Base-by-base conservation (phyloP, 2,329 filamentous ascomycete species). In the Helicocarpus griseus region DNA sequence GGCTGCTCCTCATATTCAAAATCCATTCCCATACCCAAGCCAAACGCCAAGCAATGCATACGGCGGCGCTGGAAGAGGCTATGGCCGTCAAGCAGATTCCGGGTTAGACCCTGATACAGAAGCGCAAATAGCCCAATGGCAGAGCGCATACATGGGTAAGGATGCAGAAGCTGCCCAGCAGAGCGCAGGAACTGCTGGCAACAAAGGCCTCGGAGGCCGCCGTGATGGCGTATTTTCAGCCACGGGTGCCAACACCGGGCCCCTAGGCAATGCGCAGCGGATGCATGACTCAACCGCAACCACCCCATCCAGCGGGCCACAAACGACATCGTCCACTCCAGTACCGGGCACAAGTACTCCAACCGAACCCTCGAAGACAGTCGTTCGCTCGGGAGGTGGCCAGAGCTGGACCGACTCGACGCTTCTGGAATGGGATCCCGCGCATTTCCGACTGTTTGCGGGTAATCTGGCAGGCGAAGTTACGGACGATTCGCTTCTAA, bases 381-480 rank as follows among this genome's bases (percentile, higher is more conserved):
- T 98, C 0, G 77, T 89, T 46, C 86, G 93, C 36, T 80, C 86
- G 55, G 93, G 91, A 48, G 93, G 93, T 55, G 93, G 93, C 51
- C 88, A 95, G 73, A 86, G 82, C 53, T 98, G 93, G 93, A 85
- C 86, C 22, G 93, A 98, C 66, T 78, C 87, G 52, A 80, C 86
- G 0, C 80, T 98, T 3, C 79, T 97, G 2, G 93, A 97, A 67
- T 98, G 93, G 93, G 90, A 97, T 64, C 91, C 91, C 1, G 81
- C 86, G 26, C 93, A 98, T 66, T 87, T 95, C 63, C 88, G 93
- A 33, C 81, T 98, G 40, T 97, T 97, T 68, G 89, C 97, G 14
- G 93, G 93, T 57, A 98, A 98, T 68, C 79, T 98, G 48, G 93
- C 93, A 38, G 93, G 93, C 59, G 93, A 98, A 74, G 93, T 95